phyloP scores from a whole-genome alignment of 2,329 filamentous ascomycete species.

The Calonectria fujianensis region DNA sequence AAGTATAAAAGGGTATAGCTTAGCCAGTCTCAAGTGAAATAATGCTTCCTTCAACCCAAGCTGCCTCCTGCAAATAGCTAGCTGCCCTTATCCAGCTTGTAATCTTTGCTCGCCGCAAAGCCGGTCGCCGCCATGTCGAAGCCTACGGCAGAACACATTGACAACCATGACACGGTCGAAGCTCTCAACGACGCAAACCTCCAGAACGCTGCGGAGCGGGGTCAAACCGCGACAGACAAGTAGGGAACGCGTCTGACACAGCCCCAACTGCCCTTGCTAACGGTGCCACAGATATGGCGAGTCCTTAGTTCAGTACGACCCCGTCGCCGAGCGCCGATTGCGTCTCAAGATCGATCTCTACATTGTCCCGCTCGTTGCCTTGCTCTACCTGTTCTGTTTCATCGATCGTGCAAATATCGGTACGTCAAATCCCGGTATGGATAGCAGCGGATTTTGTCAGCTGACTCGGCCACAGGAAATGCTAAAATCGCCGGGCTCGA shows the following conservation, averaged over 20 bases:
- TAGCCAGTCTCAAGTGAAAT: background rate
- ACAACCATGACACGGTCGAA: slow-evolving; percentile 34
- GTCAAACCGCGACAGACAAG: slow-evolving; percentile 34
- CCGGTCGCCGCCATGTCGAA: slow-evolving; percentile 25
- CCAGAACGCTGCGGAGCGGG: slow-evolving; percentile 26
- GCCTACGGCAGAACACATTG: slow-evolving; percentile 8
- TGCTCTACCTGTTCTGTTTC: slow-evolving; percentile 16
- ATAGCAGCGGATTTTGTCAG: too few relatives aligned
- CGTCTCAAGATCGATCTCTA: slow-evolving; percentile 69
- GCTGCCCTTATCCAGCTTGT: background rate
- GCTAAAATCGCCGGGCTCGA: slow-evolving; percentile 28
- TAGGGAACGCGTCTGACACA: background rate
- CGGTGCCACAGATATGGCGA: slow-evolving; percentile 32
- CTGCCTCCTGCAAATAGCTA: background rate
- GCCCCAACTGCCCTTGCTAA: background rate
- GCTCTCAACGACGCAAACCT: slow-evolving; percentile 25
- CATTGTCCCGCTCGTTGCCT: background rate
- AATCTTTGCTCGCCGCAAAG: background rate
- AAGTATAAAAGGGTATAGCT: slow-evolving; percentile 2
- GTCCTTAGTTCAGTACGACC: slow-evolving; percentile 31
- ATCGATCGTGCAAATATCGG: slow-evolving; percentile 25
- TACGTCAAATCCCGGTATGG: background rate
- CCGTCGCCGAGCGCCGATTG: slow-evolving; percentile 69
- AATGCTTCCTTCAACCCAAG: background rate
- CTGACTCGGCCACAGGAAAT: slow-evolving; percentile 13